Conservation (phyloP, 352 stramenopile genomes). For the Vaucheria bursata region DNA sequence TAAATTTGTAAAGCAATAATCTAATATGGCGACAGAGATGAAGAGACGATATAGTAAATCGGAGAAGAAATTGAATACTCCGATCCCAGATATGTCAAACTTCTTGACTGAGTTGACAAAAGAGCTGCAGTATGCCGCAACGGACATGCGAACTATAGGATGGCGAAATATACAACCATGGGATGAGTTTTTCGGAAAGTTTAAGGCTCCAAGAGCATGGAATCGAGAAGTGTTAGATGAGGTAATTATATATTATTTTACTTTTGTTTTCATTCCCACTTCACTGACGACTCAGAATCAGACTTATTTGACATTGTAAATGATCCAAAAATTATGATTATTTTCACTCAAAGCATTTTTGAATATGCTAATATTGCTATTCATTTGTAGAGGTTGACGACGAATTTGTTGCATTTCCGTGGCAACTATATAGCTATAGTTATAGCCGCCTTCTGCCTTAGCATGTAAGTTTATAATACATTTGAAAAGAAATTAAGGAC, state of each 20-base stretch:
- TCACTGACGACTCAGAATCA: neutral
- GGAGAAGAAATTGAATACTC: no score
- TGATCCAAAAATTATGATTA: neutral
- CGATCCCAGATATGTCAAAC: no score
- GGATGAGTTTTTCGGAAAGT: slow-evolving; percentile 41
- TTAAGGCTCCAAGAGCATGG: slow-evolving; percentile 32
- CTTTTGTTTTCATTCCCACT: neutral
- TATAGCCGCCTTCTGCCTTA: slow-evolving; percentile 16
- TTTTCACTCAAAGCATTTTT: neutral
- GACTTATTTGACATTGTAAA: neutral
- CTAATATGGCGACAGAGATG: no score
- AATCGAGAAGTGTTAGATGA: slow-evolving; percentile 33
- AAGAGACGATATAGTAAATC: no score
- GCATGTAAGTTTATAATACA: slow-evolving; percentile 45
- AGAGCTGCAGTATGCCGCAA: no score
- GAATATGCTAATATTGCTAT: neutral
- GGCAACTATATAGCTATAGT: slow-evolving; percentile 38
- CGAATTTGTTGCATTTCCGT: slow-evolving; percentile 43
- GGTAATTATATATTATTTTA: slow-evolving; percentile 3
- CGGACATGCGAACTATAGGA: no score
- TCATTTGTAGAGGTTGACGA: slow-evolving; percentile 22
- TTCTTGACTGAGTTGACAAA: no score
- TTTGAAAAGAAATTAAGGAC: no score
- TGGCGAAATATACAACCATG: slow-evolving; percentile 30
- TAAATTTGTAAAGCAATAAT: no score